These are phyloP conservation scores for Quercus robur DNA, from an alignment of 306 rosid species.

Conservation along the genomic window DNA sequence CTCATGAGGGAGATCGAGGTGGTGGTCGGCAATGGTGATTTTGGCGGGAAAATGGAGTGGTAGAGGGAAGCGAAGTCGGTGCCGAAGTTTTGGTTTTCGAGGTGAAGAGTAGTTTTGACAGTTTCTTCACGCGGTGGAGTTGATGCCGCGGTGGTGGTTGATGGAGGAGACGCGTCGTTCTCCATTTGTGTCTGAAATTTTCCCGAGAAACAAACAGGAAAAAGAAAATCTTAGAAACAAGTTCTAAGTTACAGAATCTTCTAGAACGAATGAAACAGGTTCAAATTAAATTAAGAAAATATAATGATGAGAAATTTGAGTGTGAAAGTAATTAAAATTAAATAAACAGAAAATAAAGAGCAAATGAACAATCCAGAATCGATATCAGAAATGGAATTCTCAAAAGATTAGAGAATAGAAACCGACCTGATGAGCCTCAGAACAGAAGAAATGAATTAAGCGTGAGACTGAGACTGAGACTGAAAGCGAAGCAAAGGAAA, in stretches of 20 bases:
- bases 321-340: too few relatives aligned
- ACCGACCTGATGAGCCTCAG: too few relatives aligned
- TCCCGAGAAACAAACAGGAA: background rate
- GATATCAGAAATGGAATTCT: too few relatives aligned
- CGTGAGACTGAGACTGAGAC: too few relatives aligned
- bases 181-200: slow-evolving; percentile 21
- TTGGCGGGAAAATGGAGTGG: slow-evolving; percentile 37
- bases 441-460: too few relatives aligned
- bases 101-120: background rate
- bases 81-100: slow-evolving; percentile 24
- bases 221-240: background rate
- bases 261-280: too few relatives aligned
- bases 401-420: too few relatives aligned
- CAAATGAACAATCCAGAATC: too few relatives aligned
- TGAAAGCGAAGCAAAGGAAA: too few relatives aligned
- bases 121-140: slow-evolving; percentile 3
- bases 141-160: background rate
- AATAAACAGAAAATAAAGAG: too few relatives aligned
- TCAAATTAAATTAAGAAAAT: too few relatives aligned
- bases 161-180: slow-evolving; percentile 25
- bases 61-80: slow-evolving; percentile 32
- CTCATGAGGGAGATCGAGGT: slow-evolving; percentile 1
- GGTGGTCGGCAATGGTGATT: slow-evolving; percentile 29
- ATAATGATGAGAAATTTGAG: too few relatives aligned
- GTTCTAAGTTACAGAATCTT: background rate